Evolutionary conservation across 1,139 yeast genomes (phyloP).

Genomic region (Suhomyces bokatorum): DNA sequence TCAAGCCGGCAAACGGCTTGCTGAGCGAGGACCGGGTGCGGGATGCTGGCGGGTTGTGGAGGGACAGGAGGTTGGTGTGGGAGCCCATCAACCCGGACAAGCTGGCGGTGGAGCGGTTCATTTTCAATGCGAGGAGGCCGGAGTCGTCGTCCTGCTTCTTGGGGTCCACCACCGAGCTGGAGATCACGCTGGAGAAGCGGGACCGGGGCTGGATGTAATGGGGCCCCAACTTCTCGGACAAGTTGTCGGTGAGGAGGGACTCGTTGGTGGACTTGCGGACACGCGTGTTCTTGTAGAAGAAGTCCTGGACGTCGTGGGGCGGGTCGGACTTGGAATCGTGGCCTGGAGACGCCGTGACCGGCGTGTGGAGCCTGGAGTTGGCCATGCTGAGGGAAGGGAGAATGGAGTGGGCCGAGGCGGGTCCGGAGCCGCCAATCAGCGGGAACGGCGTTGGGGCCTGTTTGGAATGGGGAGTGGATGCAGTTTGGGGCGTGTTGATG

Average conservation of each 20-base stretch:
- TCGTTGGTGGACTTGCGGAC: conserved; percentile 16
- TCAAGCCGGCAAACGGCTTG: conserved; percentile 23
- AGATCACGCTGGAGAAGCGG: conserved; percentile 23
- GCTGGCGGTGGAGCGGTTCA: conserved; percentile 39
- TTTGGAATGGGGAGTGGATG: not conserved
- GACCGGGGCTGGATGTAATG: conserved; percentile 52
- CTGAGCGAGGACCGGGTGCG: conserved; percentile 23
- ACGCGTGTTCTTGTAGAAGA: conserved; percentile 28
- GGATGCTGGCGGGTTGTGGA: conserved; percentile 8
- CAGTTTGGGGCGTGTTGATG: not conserved
- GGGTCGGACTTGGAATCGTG: conserved; percentile 1
- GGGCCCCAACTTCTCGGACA: conserved; percentile 27
- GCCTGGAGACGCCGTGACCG: conserved; percentile 13
- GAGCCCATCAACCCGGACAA: conserved; percentile 21
- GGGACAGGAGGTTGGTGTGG: conserved; percentile 17
- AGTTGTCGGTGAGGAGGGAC: conserved; percentile 17
- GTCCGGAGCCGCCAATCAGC: conserved; percentile 1
- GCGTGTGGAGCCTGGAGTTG: conserved; percentile 15
- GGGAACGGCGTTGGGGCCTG: conserved; percentile 2
- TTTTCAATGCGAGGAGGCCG: conserved; percentile 43
- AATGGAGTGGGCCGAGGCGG: conserved; percentile 17
- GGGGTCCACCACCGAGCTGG: conserved; percentile 43
- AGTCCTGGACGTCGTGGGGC: conserved; percentile 25
- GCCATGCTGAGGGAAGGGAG: conserved; percentile 23
- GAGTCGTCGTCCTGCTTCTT: conserved; percentile 31